Base-by-base conservation (phyloP, 306 rosid genomes). In the Lotus japonicus region DNA sequence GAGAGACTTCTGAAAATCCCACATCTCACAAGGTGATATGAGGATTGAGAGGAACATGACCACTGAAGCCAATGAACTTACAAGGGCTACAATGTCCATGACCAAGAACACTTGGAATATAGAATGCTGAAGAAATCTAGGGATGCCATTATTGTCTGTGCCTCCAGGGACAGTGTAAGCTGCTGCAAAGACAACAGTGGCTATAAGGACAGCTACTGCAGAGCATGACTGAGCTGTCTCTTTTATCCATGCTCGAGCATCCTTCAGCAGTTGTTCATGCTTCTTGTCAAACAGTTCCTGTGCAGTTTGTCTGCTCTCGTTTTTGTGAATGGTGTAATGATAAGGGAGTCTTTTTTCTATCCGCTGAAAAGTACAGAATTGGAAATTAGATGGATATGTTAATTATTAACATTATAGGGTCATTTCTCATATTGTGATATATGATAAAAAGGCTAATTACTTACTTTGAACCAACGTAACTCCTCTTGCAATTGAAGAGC, bases 171-270 rank as follows among this genome's bases (percentile, higher is more conserved):
- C 75, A 3, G 82, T 78, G 70, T 66, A 78, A 5, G 78, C 75
- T 0, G 82, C 82, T 0, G 82, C 82, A 51, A 59, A 78, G 4
- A 78, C 82, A 17, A 78, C 75, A 0, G 82, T 78, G 17, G 82
- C 79, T 0, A 72, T 75, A 50, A 72, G 82, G 49, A 78, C 78
- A 9, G 82, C 82, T 21, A 78, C 82, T 0, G 82, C 75, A 5
- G 82, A 78, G 19, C 82, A 72, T 66, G 82, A 78, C 44, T 78
- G 82, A 52, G 82, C 82, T n/a, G 79, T 78, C 58, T 72, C 82
- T 66, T 78, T 78, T 43, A 72, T 72, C 82, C 82, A 78, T 13
- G 35, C 8, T 0, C 76, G 61, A 45, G 83, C 83, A 13, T 73
- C 66, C 38, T 12, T 67, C 2, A 79, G 67, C 3, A 73, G 31